Base-by-base conservation (phyloP, 768 basidiomycete genomes). In the Rhizopogon salebrosus region DNA sequence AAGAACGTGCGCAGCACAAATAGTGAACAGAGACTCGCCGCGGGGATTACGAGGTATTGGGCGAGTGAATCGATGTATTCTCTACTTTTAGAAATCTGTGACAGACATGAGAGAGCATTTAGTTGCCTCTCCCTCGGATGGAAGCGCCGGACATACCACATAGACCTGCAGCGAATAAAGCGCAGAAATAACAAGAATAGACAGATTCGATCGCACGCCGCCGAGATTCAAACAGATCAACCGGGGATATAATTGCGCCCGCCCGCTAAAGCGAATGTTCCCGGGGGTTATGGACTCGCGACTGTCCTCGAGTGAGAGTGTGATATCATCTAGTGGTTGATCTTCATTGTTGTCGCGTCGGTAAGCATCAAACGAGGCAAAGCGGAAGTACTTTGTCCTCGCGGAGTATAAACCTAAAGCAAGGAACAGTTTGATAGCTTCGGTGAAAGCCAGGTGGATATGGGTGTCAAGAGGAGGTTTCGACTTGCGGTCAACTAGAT, bases 31-130 rank as follows among this genome's bases (percentile, higher is more conserved):
- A 67, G 26, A 37, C 63, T 40, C 4, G 55, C 58, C 38, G 58
- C 43, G 36, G 72, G 63, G 31, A 57, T 60, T 8, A 55, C 54
- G 2, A 70, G 57, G 24, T 58, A 66, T 13, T 60, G 41, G 2
- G 62, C 54, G 16, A 65, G 54, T 13, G 58, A 52, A 41, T 64
- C 64, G 37, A 57, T 48, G 9, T 56, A 22, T 10, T 58, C 60
- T 45, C 55, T 57, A 26, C 50, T 48, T 57, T 38, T 56, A 55
- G 56, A 48, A 46, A 57, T 51, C 67, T 68, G 39, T 57, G 49
- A 23, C 53, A 57, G 56, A 9, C 6, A 49, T 29, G 31, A 9
- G 37, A 37, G 29, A 29, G n/a, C 10, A 14, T n/a, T 43, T 10
- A n/a, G n/a, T n/a, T n/a, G 13, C 8, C 48, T 39, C 45, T 43